Evolutionary conservation across 495 filamentous ascomycete genomes (phyloP).

Genomic region (Aspergillus wentii): DNA sequence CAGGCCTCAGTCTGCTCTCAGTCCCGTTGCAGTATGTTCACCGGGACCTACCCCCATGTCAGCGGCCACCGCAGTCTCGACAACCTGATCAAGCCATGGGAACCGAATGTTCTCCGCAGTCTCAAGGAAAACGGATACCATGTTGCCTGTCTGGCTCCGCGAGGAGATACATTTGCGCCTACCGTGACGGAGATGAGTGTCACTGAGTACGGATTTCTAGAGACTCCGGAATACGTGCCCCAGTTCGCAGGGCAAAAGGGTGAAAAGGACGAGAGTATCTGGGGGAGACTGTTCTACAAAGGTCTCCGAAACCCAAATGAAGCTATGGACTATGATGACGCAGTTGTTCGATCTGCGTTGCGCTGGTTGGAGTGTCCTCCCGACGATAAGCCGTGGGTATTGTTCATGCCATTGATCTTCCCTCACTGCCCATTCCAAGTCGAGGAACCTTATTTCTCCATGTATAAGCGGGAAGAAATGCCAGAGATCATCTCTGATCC

Average conservation of each 20-base stretch:
- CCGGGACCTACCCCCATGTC: conserved; percentile 18
- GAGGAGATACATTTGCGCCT: conserved; percentile 21
- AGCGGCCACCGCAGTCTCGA: conserved; percentile 18
- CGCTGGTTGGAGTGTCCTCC: conserved; percentile 21
- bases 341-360: conserved; percentile 15
- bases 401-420: conserved; percentile 22
- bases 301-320: conserved; percentile 13
- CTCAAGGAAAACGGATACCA: conserved; percentile 22
- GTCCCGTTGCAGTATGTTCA: conserved; percentile 19
- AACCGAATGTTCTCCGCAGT: conserved; percentile 20
- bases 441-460: conserved; percentile 22
- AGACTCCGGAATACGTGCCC: conserved; percentile 19
- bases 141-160: conserved; percentile 19
- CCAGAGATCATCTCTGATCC: conserved; percentile 5
- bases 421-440: conserved; percentile 26
- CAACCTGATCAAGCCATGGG: conserved; percentile 25
- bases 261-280: conserved; percentile 12
- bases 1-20: conserved; percentile 23
- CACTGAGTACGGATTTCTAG: conserved; percentile 22
- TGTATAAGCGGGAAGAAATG: conserved; percentile 16
- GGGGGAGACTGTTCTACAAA: conserved; percentile 16
- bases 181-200: conserved; percentile 19
- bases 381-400: conserved; percentile 18
- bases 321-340: conserved; percentile 21
- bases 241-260: conserved; percentile 8